Evolutionary conservation across 768 basidiomycete species (phyloP).

Genomic region (Cantharellus anzutake): DNA sequence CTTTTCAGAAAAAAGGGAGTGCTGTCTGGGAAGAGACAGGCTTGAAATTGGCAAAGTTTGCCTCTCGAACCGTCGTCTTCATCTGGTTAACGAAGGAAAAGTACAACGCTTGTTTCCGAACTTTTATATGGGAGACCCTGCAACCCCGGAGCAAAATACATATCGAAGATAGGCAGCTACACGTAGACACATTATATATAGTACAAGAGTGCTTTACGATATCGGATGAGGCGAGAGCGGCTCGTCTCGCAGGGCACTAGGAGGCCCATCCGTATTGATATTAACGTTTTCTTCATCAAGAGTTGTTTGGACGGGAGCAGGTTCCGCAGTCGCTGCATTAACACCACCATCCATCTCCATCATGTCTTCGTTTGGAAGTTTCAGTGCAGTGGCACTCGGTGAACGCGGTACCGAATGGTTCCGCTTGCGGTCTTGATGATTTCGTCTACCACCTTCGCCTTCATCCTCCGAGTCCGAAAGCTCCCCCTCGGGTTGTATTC

Average conservation of each 20-base stretch:
- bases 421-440: slow-evolving; percentile 16
- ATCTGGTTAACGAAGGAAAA: slow-evolving; percentile 15
- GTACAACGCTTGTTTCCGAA: not conserved
- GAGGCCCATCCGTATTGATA: not conserved
- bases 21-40: slow-evolving; percentile 52
- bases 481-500: slow-evolving; percentile 70
- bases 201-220: not conserved
- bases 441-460: slow-evolving; percentile 67
- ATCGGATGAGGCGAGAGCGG: not conserved
- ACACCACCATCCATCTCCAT: not conserved
- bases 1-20: slow-evolving; percentile 12
- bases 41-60: slow-evolving; percentile 15
- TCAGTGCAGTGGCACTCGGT: not conserved
- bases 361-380: not conserved
- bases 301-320: not conserved
- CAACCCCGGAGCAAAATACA: not conserved
- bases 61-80: slow-evolving; percentile 57
- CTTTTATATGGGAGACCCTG: not conserved
- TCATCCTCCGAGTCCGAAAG: slow-evolving; percentile 97
- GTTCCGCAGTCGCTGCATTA: not conserved
- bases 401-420: not conserved
- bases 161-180: not conserved
- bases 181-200: not conserved
- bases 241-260: not conserved
- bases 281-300: not conserved